Conservation (phyloP, 257 asterid genomes). For the Petunia axillaris region DNA sequence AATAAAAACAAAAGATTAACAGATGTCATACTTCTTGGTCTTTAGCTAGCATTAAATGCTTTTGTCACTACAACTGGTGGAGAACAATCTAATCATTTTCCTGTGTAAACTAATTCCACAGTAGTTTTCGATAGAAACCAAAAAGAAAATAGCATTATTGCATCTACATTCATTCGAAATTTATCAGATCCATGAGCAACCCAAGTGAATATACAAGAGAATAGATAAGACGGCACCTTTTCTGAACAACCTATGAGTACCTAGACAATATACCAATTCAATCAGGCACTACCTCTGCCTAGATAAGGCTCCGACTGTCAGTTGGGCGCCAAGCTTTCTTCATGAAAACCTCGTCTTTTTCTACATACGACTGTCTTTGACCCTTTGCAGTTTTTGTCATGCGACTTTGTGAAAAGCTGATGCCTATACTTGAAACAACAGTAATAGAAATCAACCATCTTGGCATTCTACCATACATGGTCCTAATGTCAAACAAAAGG, state of each 20-base stretch:
- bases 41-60: background rate
- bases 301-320: background rate
- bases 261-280: background rate
- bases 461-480: background rate
- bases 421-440: conserved; percentile 23
- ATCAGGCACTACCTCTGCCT: background rate
- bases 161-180: background rate
- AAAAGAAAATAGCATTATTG: background rate
- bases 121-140: background rate
- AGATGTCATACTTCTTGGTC: background rate
- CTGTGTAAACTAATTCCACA: background rate
- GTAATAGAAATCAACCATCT: background rate
- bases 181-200: background rate
- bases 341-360: background rate
- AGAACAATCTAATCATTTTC: background rate
- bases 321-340: background rate
- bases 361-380: background rate
- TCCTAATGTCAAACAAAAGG: background rate
- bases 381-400: background rate
- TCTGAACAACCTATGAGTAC: background rate
- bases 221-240: background rate
- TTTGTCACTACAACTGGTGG: background rate
- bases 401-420: conserved; percentile 11
- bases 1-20: background rate
- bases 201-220: background rate